Evolutionary conservation across 805 yeast genomes (phyloP).

Genomic region (Groenewaldozyma tartarivorans): DNA sequence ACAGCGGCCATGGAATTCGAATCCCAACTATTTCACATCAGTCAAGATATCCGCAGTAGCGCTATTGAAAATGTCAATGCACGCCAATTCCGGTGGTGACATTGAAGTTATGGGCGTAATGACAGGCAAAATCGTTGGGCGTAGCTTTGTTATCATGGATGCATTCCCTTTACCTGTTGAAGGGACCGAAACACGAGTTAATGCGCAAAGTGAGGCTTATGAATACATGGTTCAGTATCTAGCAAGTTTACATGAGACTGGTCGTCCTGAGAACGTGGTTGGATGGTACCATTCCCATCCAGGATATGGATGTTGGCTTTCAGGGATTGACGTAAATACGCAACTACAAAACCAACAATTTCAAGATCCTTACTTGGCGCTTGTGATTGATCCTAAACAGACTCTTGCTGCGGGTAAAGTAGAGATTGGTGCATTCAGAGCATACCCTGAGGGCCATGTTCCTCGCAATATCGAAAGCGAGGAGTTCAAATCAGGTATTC

Average conservation of each 20-base stretch:
- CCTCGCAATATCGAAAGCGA: constrained; percentile 9
- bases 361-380: constrained; percentile 86
- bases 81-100: constrained; percentile 75
- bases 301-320: constrained; percentile 93
- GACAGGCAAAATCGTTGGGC: constrained; percentile 58
- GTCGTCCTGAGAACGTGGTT: constrained; percentile 60
- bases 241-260: constrained; percentile 42
- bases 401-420: constrained; percentile 53
- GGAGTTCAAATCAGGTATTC: constrained; percentile 23
- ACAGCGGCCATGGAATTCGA: constrained; percentile 31
- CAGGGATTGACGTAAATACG: constrained; percentile 88
- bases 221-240: constrained; percentile 88
- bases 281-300: constrained; percentile 99
- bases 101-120: constrained; percentile 95
- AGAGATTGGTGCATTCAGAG: constrained; percentile 84
- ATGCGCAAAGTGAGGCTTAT: constrained; percentile 88
- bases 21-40: constrained; percentile 51
- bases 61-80: constrained; percentile 62
- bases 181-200: constrained; percentile 93
- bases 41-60: constrained; percentile 65
- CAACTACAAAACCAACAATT: constrained; percentile 76
- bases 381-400: constrained; percentile 77
- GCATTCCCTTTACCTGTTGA: constrained; percentile 84
- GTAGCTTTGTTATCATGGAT: constrained; percentile 52
- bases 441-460: constrained; percentile 38